Percentiles rank a stretch among this genome's conserved stretches.
Evolutionary conservation across 2,329 filamentous ascomycete genomes (phyloP).

Genomic region (Monosporascus cannonballus): DNA sequence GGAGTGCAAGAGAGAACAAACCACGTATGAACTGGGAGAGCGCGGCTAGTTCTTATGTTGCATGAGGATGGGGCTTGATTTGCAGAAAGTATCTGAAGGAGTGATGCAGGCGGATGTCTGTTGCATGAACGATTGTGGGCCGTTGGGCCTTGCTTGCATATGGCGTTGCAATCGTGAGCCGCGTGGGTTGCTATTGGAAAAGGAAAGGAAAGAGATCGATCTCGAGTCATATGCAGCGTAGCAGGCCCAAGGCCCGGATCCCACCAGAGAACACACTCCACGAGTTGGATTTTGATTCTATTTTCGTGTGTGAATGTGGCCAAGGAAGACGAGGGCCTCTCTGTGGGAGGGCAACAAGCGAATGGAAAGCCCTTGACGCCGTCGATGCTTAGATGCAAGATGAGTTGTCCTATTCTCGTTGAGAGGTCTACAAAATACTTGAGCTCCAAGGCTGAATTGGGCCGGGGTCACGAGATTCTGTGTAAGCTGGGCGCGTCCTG

Average conservation of each 20-base stretch:
- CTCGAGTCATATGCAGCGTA: not conserved
- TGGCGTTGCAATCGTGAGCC: not conserved
- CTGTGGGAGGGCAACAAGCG: constrained; percentile 14
- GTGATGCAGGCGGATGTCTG: constrained; percentile 4
- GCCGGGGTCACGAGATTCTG: not conserved
- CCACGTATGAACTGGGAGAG: not conserved
- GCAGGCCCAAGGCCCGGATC: not conserved
- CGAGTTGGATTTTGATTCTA: not conserved
- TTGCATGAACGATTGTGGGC: constrained; percentile 10
- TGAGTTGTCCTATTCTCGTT: constrained; percentile 30
- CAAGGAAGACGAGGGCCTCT: not conserved
- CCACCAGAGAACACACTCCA: too few relatives aligned
- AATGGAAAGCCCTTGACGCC: constrained; percentile 27
- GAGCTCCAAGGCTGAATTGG: not conserved
- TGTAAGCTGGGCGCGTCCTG: not conserved
- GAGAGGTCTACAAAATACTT: constrained; percentile 8
- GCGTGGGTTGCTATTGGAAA: not conserved
- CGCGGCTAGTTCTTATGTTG: constrained; percentile 1
- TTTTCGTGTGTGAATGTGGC: not conserved
- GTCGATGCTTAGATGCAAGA: constrained; percentile 30
- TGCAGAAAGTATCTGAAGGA: constrained; percentile 2
- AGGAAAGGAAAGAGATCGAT: not conserved
- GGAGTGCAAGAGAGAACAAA: not conserved
- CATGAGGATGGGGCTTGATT: not conserved
- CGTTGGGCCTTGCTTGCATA: constrained; percentile 3